Evolutionary conservation across 352 stramenopile genomes (phyloP).

Genomic region (Pythium sukuiense): DNA sequence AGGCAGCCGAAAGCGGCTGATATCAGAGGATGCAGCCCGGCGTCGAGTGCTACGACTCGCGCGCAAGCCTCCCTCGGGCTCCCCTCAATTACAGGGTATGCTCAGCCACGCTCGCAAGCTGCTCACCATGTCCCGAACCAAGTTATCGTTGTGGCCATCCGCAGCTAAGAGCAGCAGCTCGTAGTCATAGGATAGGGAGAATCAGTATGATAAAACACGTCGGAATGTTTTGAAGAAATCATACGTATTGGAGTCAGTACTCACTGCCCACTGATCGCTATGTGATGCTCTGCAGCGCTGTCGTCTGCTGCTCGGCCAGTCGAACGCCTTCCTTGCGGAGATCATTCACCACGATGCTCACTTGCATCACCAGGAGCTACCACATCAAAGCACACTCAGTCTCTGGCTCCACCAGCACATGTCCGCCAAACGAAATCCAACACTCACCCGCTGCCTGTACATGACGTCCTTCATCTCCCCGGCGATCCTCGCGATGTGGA

Average conservation of each 20-base stretch:
- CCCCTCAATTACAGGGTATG: slow-evolving; percentile 6
- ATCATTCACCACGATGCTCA: slow-evolving; percentile 59
- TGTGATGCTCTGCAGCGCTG: slow-evolving; percentile 62
- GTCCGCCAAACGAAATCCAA: not conserved
- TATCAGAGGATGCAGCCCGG: not conserved
- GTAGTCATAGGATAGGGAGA: not conserved
- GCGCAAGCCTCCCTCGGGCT: not conserved
- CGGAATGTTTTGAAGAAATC: not conserved
- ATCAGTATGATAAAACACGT: not conserved
- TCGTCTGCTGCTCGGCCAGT: slow-evolving; percentile 70
- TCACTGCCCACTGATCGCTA: slow-evolving; percentile 8
- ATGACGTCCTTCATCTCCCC: slow-evolving; percentile 55
- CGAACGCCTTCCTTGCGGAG: slow-evolving; percentile 73
- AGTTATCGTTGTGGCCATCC: slow-evolving; percentile 9
- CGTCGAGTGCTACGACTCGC: slow-evolving; percentile 17
- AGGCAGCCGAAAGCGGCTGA: not conserved
- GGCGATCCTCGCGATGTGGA: slow-evolving; percentile 27
- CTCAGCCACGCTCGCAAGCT: slow-evolving; percentile 17
- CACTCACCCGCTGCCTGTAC: slow-evolving; percentile 45
- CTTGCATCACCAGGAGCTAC: slow-evolving; percentile 65
- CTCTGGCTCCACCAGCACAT: not conserved
- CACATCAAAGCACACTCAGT: not conserved
- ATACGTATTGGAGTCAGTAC: not conserved
- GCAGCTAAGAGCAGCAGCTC: not conserved
- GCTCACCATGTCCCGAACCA: slow-evolving; percentile 11